Conservation (phyloP, 164 flowering plant species). For the Chimonanthus praecox region DNA sequence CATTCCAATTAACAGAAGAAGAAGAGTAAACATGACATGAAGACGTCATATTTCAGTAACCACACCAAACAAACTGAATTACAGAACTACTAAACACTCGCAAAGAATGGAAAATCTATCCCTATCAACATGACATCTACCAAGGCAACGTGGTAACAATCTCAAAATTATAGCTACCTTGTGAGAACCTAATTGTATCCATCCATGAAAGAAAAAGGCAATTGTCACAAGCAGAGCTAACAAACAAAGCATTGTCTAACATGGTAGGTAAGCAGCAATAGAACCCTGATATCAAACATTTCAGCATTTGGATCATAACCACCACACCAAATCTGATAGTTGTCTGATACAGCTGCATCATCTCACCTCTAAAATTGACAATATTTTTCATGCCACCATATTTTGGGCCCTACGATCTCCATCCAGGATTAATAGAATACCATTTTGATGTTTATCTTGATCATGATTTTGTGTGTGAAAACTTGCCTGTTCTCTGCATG, state of each 20-base stretch:
- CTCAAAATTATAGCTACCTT: no score
- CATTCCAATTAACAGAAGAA: no score
- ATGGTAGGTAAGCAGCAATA: background rate
- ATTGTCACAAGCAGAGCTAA: background rate
- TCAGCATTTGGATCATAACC: background rate
- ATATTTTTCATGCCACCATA: background rate
- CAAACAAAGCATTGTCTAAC: no score
- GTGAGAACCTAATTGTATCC: no score
- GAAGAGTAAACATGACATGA: no score
- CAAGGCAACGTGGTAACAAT: no score
- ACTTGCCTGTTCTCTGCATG: background rate
- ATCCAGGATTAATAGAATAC: background rate
- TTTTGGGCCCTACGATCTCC: background rate
- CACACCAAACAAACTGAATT: no score
- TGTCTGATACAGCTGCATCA: background rate
- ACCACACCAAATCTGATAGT: background rate
- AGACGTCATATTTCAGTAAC: no score
- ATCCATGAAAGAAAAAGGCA: background rate
- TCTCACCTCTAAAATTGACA: background rate
- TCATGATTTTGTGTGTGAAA: background rate
- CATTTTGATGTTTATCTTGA: background rate
- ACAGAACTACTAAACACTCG: no score
- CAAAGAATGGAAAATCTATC: no score
- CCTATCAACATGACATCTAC: no score
- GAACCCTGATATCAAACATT: background rate